Evolutionary conservation across 805 yeast species (phyloP), one percentile per base, ranked within the genome.

Genomic region (Metschnikowia cerradonensis): DNA sequence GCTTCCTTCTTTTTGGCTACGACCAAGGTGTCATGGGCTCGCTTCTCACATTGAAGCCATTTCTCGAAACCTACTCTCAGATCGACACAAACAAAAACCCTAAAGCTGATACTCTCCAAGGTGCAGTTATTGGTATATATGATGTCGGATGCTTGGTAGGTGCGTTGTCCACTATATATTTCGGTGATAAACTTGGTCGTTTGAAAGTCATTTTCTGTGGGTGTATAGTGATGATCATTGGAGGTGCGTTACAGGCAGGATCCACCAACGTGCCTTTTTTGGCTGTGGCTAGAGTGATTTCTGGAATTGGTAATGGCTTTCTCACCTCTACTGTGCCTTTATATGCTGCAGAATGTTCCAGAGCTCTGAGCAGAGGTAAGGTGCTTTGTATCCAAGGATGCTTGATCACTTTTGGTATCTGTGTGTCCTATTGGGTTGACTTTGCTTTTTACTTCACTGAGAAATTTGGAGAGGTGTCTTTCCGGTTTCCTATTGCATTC

Each of bases 11-110:
- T 53, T 70, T 72, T 49, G 78, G 78, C 23, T 53, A 53, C 52
- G 78, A 73, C 54, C 77, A 72, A 52, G 78, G 77, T 42, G 67
- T 73, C 52, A 72, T 73, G 73, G 67, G 65, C 5, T 54, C 60
- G 34, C 60, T 61, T 43, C 57, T 61, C 47, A 60, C 64, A 2
- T 45, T 61, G 17, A 53, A 53, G 33, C 52, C 61, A 13, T 61
- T 61, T 36, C 53, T 52, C 30, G 45, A 58, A 30, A 52, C 58
- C 6, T 61, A 59, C 51, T 49, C 59, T 1, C 47, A 54, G n/a
- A 61, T 61, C 17, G 57, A 60, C 52, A 48, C 48, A 13, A 42
- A 47, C 17, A 33, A 51, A 15, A 51, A 58, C 32, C 47, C 48
- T 10, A 38, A 38, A 8, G 53, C 56, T 15, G 52, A 61, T 4